Evolutionary conservation across 176 grass and related monocot genomes (phyloP), one percentile per base, ranked within the genome.

Genomic region (Elaeis guineensis): DNA sequence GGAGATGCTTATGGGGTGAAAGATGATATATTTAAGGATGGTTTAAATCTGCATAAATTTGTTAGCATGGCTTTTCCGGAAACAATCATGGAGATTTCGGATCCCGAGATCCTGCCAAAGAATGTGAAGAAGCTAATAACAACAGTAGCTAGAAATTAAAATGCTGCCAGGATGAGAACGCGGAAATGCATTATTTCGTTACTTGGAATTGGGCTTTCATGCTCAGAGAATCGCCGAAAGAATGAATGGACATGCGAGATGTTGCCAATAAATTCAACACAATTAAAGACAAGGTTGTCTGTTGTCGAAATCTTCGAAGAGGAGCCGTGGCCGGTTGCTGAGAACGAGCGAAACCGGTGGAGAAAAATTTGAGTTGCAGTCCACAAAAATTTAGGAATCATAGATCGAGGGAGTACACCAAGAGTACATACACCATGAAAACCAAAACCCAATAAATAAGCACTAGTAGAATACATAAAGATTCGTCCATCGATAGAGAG

Each of bases 21-120:
- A 39, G 64, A 68, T 44, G 74, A 77, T 0, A 60, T 59, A 29
- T 69, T 77, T 16, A 62, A 68, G 29, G 74, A 77, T 59, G 64
- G 55, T 29, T 16, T 58, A 22, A 64, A 23, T 15, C n/a, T n/a
- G n/a, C n/a, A n/a, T n/a, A 51, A 62, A 8, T 75, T 51, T 14
- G 35, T 60, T 16, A 17, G 23, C 53, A 64, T 17, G 4, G 52
- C 20, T 21, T 75, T 67, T 75, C 72, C 63, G 49, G 53, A 67
- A 18, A 39, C 11, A 51, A 1, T 66, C 44, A 58, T 67, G 29
- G 72, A 67, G 29, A 67, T 39, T 39, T 12, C 2, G 2, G 32
- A 39, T 39, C 32, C 8, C 6, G 1, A 39, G 1, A 39, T 39
- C 32, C 7, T 39, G 9, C 8, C 9, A 39, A 2, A 39, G 32